These are phyloP conservation scores for Pseudogymnoascus sp. DNA, from an alignment of 2,329 filamentous ascomycete genomes.

Conservation along the genomic window DNA sequence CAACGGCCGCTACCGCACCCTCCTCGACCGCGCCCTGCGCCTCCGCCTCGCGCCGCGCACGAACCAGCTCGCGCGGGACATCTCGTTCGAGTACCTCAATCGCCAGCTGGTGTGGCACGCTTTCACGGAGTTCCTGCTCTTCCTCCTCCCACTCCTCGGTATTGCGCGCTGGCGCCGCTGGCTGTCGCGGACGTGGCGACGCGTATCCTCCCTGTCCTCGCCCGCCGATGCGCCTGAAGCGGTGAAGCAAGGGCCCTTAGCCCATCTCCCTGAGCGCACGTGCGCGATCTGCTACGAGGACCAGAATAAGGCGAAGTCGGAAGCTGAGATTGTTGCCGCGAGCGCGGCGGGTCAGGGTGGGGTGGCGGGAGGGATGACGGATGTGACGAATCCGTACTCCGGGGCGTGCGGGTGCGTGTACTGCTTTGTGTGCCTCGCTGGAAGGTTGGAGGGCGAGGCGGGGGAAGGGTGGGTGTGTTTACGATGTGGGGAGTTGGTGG, in stretches of 20 bases:
- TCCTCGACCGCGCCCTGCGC: constrained; percentile 76
- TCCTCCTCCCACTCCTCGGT: constrained; percentile 91
- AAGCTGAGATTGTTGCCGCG: constrained; percentile 68
- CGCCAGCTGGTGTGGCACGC: constrained; percentile 98
- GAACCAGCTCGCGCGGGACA: constrained; percentile 79
- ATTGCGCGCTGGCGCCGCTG: constrained; percentile 89
- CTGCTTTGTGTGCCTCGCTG: constrained; percentile 92
- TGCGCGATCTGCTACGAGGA: constrained; percentile 97
- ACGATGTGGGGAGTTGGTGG: constrained; percentile 75
- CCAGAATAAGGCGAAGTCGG: constrained; percentile 66
- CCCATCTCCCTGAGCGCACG: constrained; percentile 83
- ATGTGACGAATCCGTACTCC: constrained; percentile 95
- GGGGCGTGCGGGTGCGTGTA: constrained; percentile 87
- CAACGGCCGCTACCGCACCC: constrained; percentile 83
- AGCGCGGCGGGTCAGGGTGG: constrained; percentile 64
- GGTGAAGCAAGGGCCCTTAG: constrained; percentile 63
- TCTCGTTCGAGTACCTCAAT: constrained; percentile 96
- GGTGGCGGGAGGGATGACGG: constrained; percentile 80
- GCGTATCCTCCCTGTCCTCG: constrained; percentile 57
- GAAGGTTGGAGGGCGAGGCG: constrained; percentile 82
- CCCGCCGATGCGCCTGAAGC: constrained; percentile 43
- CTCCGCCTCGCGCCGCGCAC: constrained; percentile 81
- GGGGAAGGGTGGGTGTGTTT: constrained; percentile 91
- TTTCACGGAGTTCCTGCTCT: constrained; percentile 98
- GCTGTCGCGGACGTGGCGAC: constrained; percentile 80